Evolutionary conservation across 345 rosid species (phyloP).

Genomic region (Bretschneidera sinensis): DNA sequence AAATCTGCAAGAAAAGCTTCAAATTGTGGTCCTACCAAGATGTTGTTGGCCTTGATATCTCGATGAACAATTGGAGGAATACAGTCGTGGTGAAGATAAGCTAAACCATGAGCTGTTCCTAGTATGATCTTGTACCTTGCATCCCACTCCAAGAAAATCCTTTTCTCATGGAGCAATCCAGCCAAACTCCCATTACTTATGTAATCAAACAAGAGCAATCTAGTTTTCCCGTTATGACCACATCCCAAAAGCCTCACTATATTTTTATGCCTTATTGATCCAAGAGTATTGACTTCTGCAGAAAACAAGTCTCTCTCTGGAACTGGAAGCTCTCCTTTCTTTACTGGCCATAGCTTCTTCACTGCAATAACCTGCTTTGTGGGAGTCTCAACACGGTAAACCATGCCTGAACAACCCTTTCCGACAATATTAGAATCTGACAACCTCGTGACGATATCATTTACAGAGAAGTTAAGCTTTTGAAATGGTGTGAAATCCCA

Average conservation of each 20-base stretch:
- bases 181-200: constrained; percentile 63
- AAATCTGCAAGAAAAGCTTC: constrained; percentile 71
- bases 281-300: constrained; percentile 63
- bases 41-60: constrained; percentile 70
- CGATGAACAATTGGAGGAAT: constrained; percentile 68
- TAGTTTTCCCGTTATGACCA: constrained; percentile 52
- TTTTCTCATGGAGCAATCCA: constrained; percentile 54
- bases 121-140: constrained; percentile 57
- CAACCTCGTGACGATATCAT: constrained; percentile 40
- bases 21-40: constrained; percentile 57
- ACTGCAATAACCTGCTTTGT: constrained; percentile 54
- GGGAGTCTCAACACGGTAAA: constrained; percentile 56
- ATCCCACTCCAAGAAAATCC: constrained; percentile 53
- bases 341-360: constrained; percentile 65
- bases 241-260: constrained; percentile 70
- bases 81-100: constrained; percentile 75
- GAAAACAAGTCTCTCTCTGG: constrained; percentile 55
- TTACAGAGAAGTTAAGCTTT: constrained; percentile 54
- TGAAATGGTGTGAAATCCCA: constrained; percentile 68
- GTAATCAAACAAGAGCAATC: constrained; percentile 62
- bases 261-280: constrained; percentile 64
- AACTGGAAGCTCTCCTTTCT: constrained; percentile 32
- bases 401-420: constrained; percentile 65
- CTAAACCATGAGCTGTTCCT: constrained; percentile 68
- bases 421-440: constrained; percentile 55